A percentile compares a stretch with the other conserved stretches of the same genome.
Evolutionary conservation across 306 rosid species (phyloP).

Genomic region (Parietaria judaica): DNA sequence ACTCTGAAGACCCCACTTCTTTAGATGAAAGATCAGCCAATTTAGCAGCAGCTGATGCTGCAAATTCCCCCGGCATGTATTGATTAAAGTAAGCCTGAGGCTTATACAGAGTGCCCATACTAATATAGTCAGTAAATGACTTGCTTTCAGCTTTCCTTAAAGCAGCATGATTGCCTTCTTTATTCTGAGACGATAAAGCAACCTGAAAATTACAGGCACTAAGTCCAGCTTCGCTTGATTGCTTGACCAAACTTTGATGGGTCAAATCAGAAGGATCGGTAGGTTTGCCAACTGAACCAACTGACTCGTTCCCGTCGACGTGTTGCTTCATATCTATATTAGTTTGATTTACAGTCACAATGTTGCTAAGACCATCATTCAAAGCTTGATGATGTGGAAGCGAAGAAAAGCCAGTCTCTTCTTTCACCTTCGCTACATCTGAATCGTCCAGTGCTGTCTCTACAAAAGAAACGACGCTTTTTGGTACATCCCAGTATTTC

Average conservation of each 20-base stretch:
- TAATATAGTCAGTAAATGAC: conserved; percentile 27
- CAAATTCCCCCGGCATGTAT: conserved; percentile 84
- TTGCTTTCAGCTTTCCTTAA: conserved; percentile 32
- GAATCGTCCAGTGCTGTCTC: conserved; percentile 25
- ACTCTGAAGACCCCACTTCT: conserved; percentile 54
- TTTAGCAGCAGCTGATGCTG: conserved; percentile 93
- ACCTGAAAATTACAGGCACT: conserved; percentile 19
- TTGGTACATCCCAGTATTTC: conserved; percentile 63
- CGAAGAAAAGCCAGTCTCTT: conserved; percentile 20
- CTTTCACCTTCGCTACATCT: conserved; percentile 22
- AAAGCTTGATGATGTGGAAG: conserved; percentile 20
- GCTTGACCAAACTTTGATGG: conserved; percentile 28
- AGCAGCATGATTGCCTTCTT: conserved; percentile 32
- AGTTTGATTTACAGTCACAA: conserved; percentile 18
- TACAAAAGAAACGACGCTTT: conserved; percentile 35
- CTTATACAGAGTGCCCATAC: conserved; percentile 56
- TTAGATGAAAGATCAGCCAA: conserved; percentile 61
- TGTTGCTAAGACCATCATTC: conserved; percentile 20
- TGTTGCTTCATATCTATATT: conserved; percentile 19
- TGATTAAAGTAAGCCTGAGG: conserved; percentile 67
- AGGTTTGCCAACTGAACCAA: conserved; percentile 33
- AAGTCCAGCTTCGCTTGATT: conserved; percentile 24
- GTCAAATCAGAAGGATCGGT: conserved; percentile 20
- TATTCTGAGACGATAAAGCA: conserved; percentile 35
- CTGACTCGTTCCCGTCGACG: conserved; percentile 32